Evolutionary conservation across 1,139 yeast species (phyloP).

Genomic region (Tardiomyces blankii): DNA sequence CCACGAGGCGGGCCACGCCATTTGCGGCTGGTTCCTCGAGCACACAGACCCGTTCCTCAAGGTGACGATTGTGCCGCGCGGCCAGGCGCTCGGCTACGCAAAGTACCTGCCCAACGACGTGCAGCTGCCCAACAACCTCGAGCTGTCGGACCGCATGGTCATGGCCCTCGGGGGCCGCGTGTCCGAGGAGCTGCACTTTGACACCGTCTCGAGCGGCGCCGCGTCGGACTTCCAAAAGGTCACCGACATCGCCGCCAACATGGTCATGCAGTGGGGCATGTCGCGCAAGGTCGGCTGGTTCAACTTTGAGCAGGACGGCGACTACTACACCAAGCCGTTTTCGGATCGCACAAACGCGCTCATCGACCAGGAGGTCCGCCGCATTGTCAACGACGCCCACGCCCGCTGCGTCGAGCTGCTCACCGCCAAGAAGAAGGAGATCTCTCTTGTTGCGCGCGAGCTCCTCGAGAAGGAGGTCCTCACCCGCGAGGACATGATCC

Average conservation of each 20-base stretch:
- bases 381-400: slow-evolving; percentile 73
- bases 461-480: slow-evolving; percentile 74
- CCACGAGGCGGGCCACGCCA: slow-evolving; percentile 98
- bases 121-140: slow-evolving; percentile 67
- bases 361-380: slow-evolving; percentile 76
- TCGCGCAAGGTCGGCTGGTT: slow-evolving; percentile 74
- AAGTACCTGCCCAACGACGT: slow-evolving; percentile 94
- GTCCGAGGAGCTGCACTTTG: slow-evolving; percentile 84
- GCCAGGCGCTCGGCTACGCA: slow-evolving; percentile 97
- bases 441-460: slow-evolving; percentile 79
- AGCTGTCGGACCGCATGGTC: slow-evolving; percentile 80
- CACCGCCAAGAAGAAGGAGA: slow-evolving; percentile 58
- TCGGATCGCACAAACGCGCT: slow-evolving; percentile 74
- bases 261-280: slow-evolving; percentile 93
- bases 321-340: slow-evolving; percentile 66
- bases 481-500: slow-evolving; percentile 83
- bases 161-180: slow-evolving; percentile 98
- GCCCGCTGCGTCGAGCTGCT: slow-evolving; percentile 55
- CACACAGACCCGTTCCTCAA: slow-evolving; percentile 87
- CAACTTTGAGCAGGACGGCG: slow-evolving; percentile 55
- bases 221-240: slow-evolving; percentile 94
- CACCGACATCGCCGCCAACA: slow-evolving; percentile 85
- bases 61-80: slow-evolving; percentile 94
- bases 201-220: slow-evolving; percentile 89
- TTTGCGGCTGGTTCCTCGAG: slow-evolving; percentile 91